These are phyloP conservation scores for Pythium periplocum DNA, from an alignment of 352 stramenopile species.

Conservation along the genomic window DNA sequence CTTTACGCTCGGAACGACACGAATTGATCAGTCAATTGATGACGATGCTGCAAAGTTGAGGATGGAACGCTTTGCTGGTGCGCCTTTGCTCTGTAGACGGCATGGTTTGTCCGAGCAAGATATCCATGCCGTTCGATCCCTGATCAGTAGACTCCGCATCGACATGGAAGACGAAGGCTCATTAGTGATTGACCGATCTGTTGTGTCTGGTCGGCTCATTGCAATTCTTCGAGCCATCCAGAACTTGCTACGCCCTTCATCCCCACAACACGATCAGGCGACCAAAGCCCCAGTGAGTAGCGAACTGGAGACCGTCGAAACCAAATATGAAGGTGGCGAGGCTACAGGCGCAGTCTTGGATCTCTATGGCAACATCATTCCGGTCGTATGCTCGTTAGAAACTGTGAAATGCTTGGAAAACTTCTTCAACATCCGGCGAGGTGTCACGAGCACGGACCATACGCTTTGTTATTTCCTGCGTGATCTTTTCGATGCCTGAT, in stretches of 20 bases:
- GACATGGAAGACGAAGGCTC: conserved; percentile 67
- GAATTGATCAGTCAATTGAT: conserved; percentile 13
- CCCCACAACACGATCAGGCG: not conserved
- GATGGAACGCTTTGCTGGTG: conserved; percentile 43
- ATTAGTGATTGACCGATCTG: conserved; percentile 34
- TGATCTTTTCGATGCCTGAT: conserved; percentile 42
- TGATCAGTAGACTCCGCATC: conserved; percentile 39
- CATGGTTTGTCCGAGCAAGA: conserved; percentile 21
- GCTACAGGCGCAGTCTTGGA: conserved; percentile 17
- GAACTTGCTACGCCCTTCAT: conserved; percentile 21
- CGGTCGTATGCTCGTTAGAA: conserved; percentile 39
- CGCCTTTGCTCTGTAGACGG: conserved; percentile 48
- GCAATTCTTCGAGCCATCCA: conserved; percentile 31
- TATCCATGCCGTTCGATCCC: conserved; percentile 24
- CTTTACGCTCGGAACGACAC: conserved; percentile 55
- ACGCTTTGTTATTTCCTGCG: conserved; percentile 68
- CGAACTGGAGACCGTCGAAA: too few species aligned
- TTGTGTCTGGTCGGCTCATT: conserved; percentile 27
- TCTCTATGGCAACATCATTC: conserved; percentile 41
- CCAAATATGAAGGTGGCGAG: not conserved
- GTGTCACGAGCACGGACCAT: conserved; percentile 39
- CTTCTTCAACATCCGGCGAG: conserved; percentile 41
- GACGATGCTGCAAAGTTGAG: conserved; percentile 16
- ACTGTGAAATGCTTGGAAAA: conserved; percentile 37
- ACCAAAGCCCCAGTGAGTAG: too few species aligned